phyloP scores from a whole-genome alignment of 1,284 basidiomycete genomes.

The Singerocomus rubriflavus region DNA sequence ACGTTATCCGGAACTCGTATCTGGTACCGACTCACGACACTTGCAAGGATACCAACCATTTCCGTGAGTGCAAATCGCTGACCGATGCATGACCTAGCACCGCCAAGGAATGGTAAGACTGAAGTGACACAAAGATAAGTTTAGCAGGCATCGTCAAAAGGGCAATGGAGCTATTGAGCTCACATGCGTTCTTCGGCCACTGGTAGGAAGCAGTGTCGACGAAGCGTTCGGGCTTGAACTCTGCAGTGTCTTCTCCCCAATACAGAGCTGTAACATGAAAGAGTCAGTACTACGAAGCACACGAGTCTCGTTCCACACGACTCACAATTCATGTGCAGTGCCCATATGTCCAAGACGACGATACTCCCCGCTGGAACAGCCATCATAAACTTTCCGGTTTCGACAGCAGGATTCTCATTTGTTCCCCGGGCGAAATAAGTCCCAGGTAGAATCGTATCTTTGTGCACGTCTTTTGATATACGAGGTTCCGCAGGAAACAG shows the following conservation, averaged over 20 bases:
- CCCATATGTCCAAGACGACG: constrained; percentile 40
- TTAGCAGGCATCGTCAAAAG: neutral
- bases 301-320: neutral
- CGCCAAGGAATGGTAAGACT: constrained; percentile 40
- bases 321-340: constrained; percentile 37
- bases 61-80: constrained; percentile 32
- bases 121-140: neutral
- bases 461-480: constrained; percentile 39
- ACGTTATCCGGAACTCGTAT: constrained; percentile 36
- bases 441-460: constrained; percentile 35
- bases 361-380: constrained; percentile 40
- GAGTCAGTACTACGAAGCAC: neutral
- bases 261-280: constrained; percentile 25
- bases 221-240: constrained; percentile 48
- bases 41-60: constrained; percentile 29
- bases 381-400: constrained; percentile 34
- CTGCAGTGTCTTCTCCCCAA: constrained; percentile 43
- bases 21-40: constrained; percentile 28
- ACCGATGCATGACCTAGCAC: constrained; percentile 42
- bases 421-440: constrained; percentile 32
- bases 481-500: constrained; percentile 39
- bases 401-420: constrained; percentile 24
- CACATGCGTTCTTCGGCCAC: constrained; percentile 38
- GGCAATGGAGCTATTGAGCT: neutral
- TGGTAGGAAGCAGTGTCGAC: constrained; percentile 38